phyloP scores from a whole-genome alignment of 306 rosid species.

The Cucurbita argyrosperma region DNA sequence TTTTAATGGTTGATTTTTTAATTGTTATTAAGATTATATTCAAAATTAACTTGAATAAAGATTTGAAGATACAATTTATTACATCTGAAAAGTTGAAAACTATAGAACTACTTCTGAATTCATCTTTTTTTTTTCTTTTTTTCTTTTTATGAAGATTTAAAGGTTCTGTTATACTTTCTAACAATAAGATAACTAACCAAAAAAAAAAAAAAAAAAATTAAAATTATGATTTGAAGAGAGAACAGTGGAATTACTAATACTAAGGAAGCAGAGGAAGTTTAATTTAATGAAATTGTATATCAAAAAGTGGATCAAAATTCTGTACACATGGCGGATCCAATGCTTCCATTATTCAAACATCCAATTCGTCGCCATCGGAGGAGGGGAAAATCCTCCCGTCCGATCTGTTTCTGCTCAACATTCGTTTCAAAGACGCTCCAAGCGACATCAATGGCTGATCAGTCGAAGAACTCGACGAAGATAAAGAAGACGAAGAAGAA shows the following conservation, averaged over 20 bases:
- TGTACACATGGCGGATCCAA: neutral
- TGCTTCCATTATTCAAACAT: neutral
- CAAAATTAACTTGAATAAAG: no score
- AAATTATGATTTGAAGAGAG: neutral
- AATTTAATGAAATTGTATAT: neutral
- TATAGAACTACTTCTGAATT: no score
- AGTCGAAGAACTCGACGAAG: neutral
- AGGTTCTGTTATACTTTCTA: no score
- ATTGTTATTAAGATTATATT: no score
- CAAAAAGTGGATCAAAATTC: neutral
- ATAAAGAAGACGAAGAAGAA: neutral
- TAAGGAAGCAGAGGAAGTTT: neutral
- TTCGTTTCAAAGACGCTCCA: conserved; percentile 9
- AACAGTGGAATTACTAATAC: neutral
- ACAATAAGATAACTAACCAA: no score
- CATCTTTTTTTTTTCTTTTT: no score
- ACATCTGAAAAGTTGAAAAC: no score
- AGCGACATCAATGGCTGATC: conserved; percentile 2
- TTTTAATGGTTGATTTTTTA: no score
- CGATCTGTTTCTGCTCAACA: conserved; percentile 8
- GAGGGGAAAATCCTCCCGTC: conserved; percentile 8
- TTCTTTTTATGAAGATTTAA: no score
- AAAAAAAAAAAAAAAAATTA: no score
- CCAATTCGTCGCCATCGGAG: neutral
- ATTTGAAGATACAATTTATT: no score